Percentiles rank a stretch among this genome's conserved stretches.
These are phyloP conservation scores for Diaporthe longicolla DNA, from an alignment of 2,329 filamentous ascomycete species.

Conservation along the genomic window DNA sequence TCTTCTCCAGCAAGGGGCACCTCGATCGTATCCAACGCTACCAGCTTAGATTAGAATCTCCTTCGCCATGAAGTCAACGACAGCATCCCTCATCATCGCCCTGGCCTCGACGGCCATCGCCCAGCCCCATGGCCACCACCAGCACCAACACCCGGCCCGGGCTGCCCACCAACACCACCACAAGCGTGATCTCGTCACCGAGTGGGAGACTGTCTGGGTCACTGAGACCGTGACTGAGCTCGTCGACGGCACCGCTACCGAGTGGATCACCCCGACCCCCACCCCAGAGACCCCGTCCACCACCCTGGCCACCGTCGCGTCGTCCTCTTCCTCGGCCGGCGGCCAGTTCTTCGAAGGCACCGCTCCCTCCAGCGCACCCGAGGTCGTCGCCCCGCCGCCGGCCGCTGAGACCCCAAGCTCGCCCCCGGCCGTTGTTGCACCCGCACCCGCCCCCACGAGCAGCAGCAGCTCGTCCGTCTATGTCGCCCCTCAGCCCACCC, in stretches of 20 bases:
- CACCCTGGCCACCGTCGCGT: slow-evolving; percentile 46
- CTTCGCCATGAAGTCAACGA: slow-evolving; percentile 59
- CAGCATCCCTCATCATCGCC: slow-evolving; percentile 53
- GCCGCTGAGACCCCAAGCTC: slow-evolving; percentile 34
- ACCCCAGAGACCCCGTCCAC: slow-evolving; percentile 43
- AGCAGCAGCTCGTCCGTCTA: slow-evolving; percentile 46
- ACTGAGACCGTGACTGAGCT: slow-evolving; percentile 65
- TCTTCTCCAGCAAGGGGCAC: slow-evolving; percentile 16
- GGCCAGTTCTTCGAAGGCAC: slow-evolving; percentile 51
- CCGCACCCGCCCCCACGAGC: slow-evolving; percentile 48
- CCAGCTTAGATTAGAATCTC: slow-evolving; percentile 29
- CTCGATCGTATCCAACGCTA: slow-evolving; percentile 14
- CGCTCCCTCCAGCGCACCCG: slow-evolving; percentile 47
- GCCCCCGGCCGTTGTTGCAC: slow-evolving; percentile 5
- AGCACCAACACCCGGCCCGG: slow-evolving; percentile 50
- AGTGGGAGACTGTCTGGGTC: slow-evolving; percentile 63
- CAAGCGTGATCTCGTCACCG: slow-evolving; percentile 62
- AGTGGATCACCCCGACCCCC: slow-evolving; percentile 56
- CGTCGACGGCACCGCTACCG: slow-evolving; percentile 64
- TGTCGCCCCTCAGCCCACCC: slow-evolving; percentile 47
- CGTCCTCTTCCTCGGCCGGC: slow-evolving; percentile 44
- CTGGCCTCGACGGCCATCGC: slow-evolving; percentile 63
- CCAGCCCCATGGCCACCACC: slow-evolving; percentile 62
- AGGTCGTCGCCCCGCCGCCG: slow-evolving; percentile 46
- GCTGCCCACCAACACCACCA: slow-evolving; percentile 54